Percentiles rank a stretch among this genome's conserved stretches.
These are phyloP conservation scores for Opeltia flavorubescens DNA, from an alignment of 495 filamentous ascomycete genomes.

Conservation along the genomic window DNA sequence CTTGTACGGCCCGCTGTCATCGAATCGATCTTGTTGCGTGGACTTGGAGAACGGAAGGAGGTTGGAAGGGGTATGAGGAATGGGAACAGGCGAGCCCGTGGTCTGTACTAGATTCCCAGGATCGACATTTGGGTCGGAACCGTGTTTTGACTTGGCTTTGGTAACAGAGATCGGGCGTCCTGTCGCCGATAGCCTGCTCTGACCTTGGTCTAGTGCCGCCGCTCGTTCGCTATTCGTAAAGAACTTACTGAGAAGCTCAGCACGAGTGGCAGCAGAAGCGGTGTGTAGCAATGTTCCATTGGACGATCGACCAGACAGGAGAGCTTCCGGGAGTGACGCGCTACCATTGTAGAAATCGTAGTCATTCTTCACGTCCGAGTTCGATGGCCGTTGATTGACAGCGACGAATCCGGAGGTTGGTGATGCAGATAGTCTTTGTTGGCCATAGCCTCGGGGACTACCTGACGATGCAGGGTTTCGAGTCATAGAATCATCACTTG, in stretches of 20 bases:
- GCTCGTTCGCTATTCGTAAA: conserved; percentile 38
- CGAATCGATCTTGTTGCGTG: conserved; percentile 29
- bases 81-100: conserved; percentile 30
- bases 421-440: conserved; percentile 20
- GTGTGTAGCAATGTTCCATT: conserved; percentile 37
- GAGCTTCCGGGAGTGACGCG: conserved; percentile 27
- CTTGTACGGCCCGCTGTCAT: conserved; percentile 49
- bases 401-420: conserved; percentile 42
- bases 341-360: conserved; percentile 20
- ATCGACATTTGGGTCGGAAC: conserved; percentile 18
- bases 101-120: conserved; percentile 18
- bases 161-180: conserved; percentile 4
- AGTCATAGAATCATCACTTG: conserved; percentile 17
- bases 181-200: conserved; percentile 6
- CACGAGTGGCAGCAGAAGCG: conserved; percentile 36
- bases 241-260: conserved; percentile 42
- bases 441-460: conserved; percentile 9
- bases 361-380: conserved; percentile 19
- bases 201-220: conserved; percentile 22
- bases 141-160: conserved; percentile 13
- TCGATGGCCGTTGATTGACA: conserved; percentile 34
- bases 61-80: conserved; percentile 36
- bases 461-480: conserved; percentile 18
- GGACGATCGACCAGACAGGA: conserved; percentile 28
- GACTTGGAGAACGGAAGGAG: conserved; percentile 30